Conservation (phyloP, 495 filamentous ascomycete genomes). For the Diplogelasinospora grovesii region DNA sequence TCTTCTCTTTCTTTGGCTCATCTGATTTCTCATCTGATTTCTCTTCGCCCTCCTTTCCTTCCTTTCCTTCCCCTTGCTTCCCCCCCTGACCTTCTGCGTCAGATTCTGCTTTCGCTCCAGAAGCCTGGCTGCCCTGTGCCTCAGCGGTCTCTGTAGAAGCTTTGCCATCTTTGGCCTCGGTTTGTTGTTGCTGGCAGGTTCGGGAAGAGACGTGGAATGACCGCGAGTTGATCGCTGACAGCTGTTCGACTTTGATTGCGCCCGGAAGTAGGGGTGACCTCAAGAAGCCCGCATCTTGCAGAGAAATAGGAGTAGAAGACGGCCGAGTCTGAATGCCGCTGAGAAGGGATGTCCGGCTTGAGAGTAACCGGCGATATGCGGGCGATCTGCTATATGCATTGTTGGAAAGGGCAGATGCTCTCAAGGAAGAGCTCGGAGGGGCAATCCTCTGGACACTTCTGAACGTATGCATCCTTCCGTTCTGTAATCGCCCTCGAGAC, state of each 20-base stretch:
- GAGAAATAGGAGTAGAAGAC: conserved; percentile 21
- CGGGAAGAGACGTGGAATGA: conserved; percentile 35
- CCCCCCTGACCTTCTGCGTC: conserved; percentile 27
- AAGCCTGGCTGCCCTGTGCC: too few species aligned
- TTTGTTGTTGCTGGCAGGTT: conserved; percentile 27
- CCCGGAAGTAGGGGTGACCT: conserved; percentile 41
- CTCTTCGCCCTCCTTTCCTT: conserved; percentile 38
- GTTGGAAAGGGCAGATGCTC: conserved; percentile 32
- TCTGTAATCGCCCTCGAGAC: not conserved
- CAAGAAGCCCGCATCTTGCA: conserved; percentile 22
- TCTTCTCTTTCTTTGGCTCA: conserved; percentile 49
- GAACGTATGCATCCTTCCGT: conserved; percentile 39
- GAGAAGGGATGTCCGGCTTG: conserved; percentile 22
- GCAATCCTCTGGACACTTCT: conserved; percentile 36
- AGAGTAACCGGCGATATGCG: conserved; percentile 54
- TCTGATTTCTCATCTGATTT: conserved; percentile 37
- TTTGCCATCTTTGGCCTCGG: conserved; percentile 16
- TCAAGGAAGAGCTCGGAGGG: conserved; percentile 30
- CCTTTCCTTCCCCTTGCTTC: conserved; percentile 40
- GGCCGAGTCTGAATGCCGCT: conserved; percentile 13
- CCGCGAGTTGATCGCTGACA: conserved; percentile 27
- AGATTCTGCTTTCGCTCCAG: not conserved
- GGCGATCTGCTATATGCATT: conserved; percentile 43
- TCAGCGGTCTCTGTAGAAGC: not conserved
- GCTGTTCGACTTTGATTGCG: conserved; percentile 26